Evolutionary conservation across 495 filamentous ascomycete species (phyloP).

Genomic region (Talaromyces wortmannii): DNA sequence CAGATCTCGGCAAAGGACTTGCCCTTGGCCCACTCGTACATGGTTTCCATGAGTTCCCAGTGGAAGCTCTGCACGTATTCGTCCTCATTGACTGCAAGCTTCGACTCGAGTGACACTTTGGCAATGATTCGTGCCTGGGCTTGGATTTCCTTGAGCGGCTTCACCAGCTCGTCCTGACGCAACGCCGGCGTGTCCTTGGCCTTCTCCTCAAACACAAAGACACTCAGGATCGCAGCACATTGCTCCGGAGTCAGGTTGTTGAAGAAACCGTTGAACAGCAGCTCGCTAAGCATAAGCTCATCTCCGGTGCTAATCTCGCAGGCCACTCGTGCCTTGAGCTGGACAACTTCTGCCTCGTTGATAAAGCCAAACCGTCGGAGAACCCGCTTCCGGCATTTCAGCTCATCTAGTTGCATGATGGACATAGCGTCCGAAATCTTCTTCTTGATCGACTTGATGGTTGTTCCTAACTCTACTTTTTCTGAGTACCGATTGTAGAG

Average conservation of each 20-base stretch:
- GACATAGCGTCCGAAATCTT: slow-evolving; percentile 74
- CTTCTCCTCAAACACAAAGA: slow-evolving; percentile 97
- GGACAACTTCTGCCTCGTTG: slow-evolving; percentile 86
- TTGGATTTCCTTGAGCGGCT: slow-evolving; percentile 80
- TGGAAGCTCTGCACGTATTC: slow-evolving; percentile 87
- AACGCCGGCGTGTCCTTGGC: slow-evolving; percentile 60
- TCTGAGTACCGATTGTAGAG: slow-evolving; percentile 77
- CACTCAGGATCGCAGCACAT: slow-evolving; percentile 75
- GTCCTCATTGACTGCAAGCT: slow-evolving; percentile 82
- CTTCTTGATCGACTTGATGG: slow-evolving; percentile 84
- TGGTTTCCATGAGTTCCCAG: slow-evolving; percentile 91
- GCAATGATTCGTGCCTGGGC: slow-evolving; percentile 77
- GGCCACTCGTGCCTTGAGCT: slow-evolving; percentile 91
- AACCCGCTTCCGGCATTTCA: slow-evolving; percentile 94
- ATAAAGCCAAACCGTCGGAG: slow-evolving; percentile 93
- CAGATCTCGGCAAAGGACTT: slow-evolving; percentile 92
- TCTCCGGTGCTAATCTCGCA: slow-evolving; percentile 95
- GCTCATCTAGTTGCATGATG: slow-evolving; percentile 87
- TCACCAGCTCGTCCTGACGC: slow-evolving; percentile 68
- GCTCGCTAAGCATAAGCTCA: slow-evolving; percentile 83
- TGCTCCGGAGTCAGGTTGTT: slow-evolving; percentile 88
- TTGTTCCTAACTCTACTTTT: slow-evolving; percentile 66
- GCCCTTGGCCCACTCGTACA: slow-evolving; percentile 89
- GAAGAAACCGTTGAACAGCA: slow-evolving; percentile 96
- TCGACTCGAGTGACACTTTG: slow-evolving; percentile 89